Conservation (phyloP, 1,139 yeast species). For the Lodderomyces beijingensis region DNA sequence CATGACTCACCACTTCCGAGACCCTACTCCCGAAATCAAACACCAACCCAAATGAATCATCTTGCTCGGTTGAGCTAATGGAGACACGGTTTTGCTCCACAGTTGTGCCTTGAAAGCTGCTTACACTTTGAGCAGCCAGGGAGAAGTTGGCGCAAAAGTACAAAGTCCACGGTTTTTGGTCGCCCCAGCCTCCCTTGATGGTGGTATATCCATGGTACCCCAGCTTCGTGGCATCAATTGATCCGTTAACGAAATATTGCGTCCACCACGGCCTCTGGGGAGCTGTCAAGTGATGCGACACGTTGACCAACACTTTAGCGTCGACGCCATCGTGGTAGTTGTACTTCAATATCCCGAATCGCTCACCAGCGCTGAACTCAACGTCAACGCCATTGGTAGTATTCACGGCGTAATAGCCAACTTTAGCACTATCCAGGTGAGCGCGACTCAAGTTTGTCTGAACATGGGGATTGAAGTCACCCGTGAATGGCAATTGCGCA, state of each 20-base stretch:
- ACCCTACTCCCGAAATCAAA: conserved; percentile 16
- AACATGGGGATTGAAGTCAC: conserved; percentile 12
- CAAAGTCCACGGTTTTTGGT: conserved; percentile 24
- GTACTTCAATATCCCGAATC: conserved; percentile 24
- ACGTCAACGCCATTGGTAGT: conserved; percentile 19
- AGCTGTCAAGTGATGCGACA: conserved; percentile 25
- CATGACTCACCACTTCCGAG: conserved; percentile 16
- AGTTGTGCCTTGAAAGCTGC: background rate
- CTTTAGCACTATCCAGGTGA: conserved; percentile 17
- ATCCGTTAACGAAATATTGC: conserved; percentile 25
- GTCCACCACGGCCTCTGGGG: conserved; percentile 29
- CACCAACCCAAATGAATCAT: conserved; percentile 20
- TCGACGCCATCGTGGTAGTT: conserved; percentile 16
- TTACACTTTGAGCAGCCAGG: conserved; percentile 11
- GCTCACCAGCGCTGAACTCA: conserved; percentile 24
- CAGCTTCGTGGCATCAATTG: conserved; percentile 16
- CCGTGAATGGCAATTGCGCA: conserved; percentile 25
- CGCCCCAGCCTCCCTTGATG: conserved; percentile 31
- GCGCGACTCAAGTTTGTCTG: conserved; percentile 15
- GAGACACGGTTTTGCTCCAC: conserved; percentile 3
- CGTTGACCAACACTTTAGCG: conserved; percentile 21
- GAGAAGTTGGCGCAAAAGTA: conserved; percentile 28
- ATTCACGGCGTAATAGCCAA: conserved; percentile 24
- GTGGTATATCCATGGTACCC: conserved; percentile 24
- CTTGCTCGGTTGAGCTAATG: conserved; percentile 8